Evolutionary conservation across 2,329 filamentous ascomycete genomes (phyloP), one percentile per base, ranked within the genome.

Genomic region (Verticillium longisporum): DNA sequence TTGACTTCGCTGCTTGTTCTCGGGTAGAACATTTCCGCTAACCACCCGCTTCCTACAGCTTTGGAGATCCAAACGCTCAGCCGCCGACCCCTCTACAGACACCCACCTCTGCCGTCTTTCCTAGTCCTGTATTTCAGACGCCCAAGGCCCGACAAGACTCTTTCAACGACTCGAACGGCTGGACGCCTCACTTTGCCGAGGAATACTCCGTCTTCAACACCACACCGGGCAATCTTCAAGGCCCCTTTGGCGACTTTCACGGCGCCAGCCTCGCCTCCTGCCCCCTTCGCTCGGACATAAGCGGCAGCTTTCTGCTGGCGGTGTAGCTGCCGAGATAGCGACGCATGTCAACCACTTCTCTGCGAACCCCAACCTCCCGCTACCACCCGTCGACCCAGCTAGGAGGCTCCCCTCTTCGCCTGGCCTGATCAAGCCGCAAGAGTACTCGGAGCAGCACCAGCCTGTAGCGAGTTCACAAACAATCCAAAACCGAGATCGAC

Each of bases 141-240:
- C 84, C 83, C 55, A 82, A 78, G 70, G 73, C 75, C 61, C 77
- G 73, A 66, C 77, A 77, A 64, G 75, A 75, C 62, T 77, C 74
- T 61, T 78, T 81, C 66, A 74, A 81, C 72, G 78, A 83, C 63
- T 71, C 79, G 59, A 75, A 77, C 66, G 78, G 79, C 66, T 84
- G 82, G 80, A 87, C 84, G 55, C 84, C 85, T 70, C 80, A 78
- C 61, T 88, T 86, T 75, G 83, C 84, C 65, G 83, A 87, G 69
- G 84, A 87, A 65, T 87, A 85, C 68, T 86, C 84, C 64, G 83
- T 87, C 68, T 87, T 88, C 76, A 85, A 86, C 73, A 76, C 80
- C n/a, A 86, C 84, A 9, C 85, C 85, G 15, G 84, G 83, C 56
- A 84, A 85, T 68, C 75, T 86, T 60, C 77, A 76, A 67, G 80